phyloP scores from a whole-genome alignment of 2,329 filamentous ascomycete genomes.

The Cladobotryum protrusum region DNA sequence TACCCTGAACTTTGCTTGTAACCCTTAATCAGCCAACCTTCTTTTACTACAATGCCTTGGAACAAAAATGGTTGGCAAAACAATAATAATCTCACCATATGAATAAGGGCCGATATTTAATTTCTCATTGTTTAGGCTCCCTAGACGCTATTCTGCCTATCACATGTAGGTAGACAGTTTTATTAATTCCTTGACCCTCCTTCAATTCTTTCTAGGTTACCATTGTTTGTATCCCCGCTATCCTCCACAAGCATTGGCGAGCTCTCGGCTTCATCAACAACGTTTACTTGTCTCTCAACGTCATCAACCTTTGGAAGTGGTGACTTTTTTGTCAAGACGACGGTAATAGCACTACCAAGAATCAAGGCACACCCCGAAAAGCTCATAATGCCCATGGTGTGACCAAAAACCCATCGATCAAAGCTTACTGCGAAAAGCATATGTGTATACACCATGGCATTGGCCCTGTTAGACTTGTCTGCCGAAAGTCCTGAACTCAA shows the following conservation, averaged over 20 bases:
- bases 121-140: background rate
- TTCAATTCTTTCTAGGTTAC: slow-evolving; percentile 6
- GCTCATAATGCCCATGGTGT: slow-evolving; percentile 44
- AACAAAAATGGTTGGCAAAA: too few relatives aligned
- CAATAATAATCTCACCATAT: too few relatives aligned
- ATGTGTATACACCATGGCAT: slow-evolving; percentile 52
- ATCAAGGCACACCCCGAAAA: slow-evolving; percentile 47
- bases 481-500: slow-evolving; percentile 69
- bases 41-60: too few relatives aligned
- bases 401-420: slow-evolving; percentile 47
- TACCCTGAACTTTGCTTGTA: slow-evolving; percentile 10
- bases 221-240: slow-evolving; percentile 20
- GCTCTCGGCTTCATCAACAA: slow-evolving; percentile 28
- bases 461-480: slow-evolving; percentile 57
- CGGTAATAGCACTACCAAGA: slow-evolving; percentile 47
- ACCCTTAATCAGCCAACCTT: background rate
- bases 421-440: slow-evolving; percentile 51
- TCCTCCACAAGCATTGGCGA: slow-evolving; percentile 35
- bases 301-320: slow-evolving; percentile 26
- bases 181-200: background rate
- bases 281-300: slow-evolving; percentile 27
- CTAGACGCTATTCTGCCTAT: too few relatives aligned
- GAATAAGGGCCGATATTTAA: background rate
- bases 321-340: slow-evolving; percentile 38
- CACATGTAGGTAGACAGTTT: background rate